phyloP scores from a whole-genome alignment of 345 rosid species.

The Eucalyptus virginea region DNA sequence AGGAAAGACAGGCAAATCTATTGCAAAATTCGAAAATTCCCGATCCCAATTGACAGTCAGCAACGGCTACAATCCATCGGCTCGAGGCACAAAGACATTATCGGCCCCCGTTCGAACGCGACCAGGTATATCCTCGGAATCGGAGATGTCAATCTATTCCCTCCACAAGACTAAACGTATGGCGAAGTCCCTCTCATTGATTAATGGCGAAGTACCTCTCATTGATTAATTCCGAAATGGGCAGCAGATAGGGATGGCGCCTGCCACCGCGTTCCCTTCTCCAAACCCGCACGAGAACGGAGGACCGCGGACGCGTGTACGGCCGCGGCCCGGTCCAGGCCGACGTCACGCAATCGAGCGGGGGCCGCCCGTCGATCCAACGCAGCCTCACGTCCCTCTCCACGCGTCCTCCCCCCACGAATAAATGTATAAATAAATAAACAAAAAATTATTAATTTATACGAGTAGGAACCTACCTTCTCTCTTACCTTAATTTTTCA shows the following conservation, averaged over 20 bases:
- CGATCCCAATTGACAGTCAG: fast-evolving
- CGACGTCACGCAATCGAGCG: not conserved
- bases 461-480: not conserved
- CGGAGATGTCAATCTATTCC: not conserved
- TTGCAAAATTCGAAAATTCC: too few relatives aligned
- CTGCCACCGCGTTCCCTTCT: too few relatives aligned
- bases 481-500: not conserved
- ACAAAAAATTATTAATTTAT: not conserved
- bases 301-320: not conserved
- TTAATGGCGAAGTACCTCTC: not conserved
- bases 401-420: not conserved
- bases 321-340: not conserved
- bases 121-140: fast-evolving
- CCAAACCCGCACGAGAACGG: not conserved
- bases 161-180: not conserved
- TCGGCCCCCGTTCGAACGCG: not conserved
- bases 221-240: not conserved
- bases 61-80: too few relatives aligned
- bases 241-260: not conserved
- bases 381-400: not conserved
- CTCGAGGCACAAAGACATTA: not conserved
- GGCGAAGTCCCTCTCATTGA: not conserved
- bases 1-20: fast-evolving
- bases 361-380: not conserved
- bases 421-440: not conserved